Evolutionary conservation across 2,329 filamentous ascomycete genomes (phyloP), one percentile per base, ranked within the genome.

Genomic region (Ceratocystis diversiconidia): DNA sequence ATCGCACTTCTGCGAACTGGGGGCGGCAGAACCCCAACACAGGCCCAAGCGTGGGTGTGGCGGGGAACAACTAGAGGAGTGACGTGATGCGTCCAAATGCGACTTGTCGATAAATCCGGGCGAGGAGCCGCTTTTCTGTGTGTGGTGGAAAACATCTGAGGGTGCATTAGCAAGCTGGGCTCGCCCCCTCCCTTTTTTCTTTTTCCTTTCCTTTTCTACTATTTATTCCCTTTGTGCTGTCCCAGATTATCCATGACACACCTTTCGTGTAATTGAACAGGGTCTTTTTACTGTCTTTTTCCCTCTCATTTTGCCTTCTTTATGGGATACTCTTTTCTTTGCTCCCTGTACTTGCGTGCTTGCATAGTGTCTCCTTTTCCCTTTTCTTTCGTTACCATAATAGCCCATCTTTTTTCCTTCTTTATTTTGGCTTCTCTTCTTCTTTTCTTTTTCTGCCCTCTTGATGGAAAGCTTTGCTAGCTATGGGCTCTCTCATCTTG

Each of bases 1-100:
- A 82, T 80, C 78, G 82, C 43, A 83, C 82, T 71, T 84, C 82
- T 19, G 80, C 75, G 22, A 66, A 63, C 46, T 82, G 78, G 77
- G 77, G 76, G 32, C 79, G 79, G 61, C 59, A 65, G 28, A 65
- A 67, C 67, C 79, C 62, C 2, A 65, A 65, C 44, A 22, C 66
- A 3, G 46, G 76, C 68, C 77, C 79, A 25, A 78, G 78, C 30
- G 74, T 79, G 59, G 80, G 82, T 68, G 76, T 82, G 10, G 79
- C 81, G 10, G 75, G 75, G 55, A 76, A 77, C 65, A 74, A 73
- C 70, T 78, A 71, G 63, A 32, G 25, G 7, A 12, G 8, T 19
- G 19, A 36, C 7, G 30, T 59, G 52, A 19, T 30, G 19, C 36
- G 12, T 41, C 10, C 36, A 41, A 12, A 41, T 41, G 7, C 48